phyloP scores from a whole-genome alignment of 2,329 filamentous ascomycete genomes.

The Lecanoromycetidae sp. region DNA sequence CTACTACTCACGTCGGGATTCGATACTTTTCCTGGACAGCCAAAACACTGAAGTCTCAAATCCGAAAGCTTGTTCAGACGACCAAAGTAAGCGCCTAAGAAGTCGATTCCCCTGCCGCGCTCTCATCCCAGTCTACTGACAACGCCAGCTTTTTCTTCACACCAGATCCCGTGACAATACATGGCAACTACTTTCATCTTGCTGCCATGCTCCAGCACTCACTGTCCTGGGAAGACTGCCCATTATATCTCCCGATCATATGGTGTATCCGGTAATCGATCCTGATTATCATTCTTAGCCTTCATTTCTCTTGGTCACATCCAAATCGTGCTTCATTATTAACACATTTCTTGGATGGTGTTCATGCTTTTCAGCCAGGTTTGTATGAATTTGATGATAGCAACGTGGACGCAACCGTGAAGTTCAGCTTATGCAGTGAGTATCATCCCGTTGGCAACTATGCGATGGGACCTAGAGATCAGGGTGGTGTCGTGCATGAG shows the following conservation, averaged over 20 bases:
- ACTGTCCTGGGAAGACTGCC: slow-evolving; percentile 28
- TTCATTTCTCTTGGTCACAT: slow-evolving; percentile 23
- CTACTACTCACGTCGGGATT: not conserved
- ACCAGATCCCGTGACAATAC: slow-evolving; percentile 12
- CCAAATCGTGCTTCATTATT: slow-evolving; percentile 1
- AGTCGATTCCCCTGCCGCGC: slow-evolving; percentile 9
- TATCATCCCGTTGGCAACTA: slow-evolving; percentile 40
- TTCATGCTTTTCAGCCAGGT: slow-evolving; percentile 6
- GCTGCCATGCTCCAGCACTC: slow-evolving; percentile 23
- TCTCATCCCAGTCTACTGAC: slow-evolving; percentile 7
- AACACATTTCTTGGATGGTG: slow-evolving; percentile 10
- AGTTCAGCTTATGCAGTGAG: slow-evolving; percentile 28
- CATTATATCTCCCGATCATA: slow-evolving; percentile 28
- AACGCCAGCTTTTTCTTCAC: slow-evolving; percentile 17
- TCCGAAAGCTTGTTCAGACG: slow-evolving; percentile 7
- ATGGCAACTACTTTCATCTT: slow-evolving; percentile 22
- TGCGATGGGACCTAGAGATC: slow-evolving; percentile 36
- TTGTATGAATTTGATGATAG: slow-evolving; percentile 9
- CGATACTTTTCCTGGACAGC: not conserved
- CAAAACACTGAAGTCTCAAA: not conserved
- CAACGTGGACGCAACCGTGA: slow-evolving; percentile 14
- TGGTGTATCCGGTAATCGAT: slow-evolving; percentile 30
- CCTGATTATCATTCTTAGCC: slow-evolving; percentile 34
- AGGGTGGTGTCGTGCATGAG: slow-evolving; percentile 28
- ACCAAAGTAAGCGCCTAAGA: slow-evolving; percentile 10